Conservation (phyloP, 306 rosid species). For the Corylus heterophylla region DNA sequence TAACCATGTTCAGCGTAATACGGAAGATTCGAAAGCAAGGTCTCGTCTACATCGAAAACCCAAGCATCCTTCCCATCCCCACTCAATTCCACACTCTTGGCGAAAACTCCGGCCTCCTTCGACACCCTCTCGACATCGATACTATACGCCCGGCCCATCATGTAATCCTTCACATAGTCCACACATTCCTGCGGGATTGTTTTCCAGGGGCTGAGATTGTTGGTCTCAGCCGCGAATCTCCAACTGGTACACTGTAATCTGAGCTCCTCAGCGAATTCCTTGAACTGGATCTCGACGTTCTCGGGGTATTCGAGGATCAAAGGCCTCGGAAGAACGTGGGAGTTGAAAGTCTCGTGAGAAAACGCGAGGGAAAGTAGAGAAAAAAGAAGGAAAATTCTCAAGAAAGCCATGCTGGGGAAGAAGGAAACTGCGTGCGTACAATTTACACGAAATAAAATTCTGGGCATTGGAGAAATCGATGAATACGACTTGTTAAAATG, state of each 20-base stretch:
- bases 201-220: conserved; percentile 71
- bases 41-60: conserved; percentile 90
- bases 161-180: conserved; percentile 64
- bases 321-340: conserved; percentile 55
- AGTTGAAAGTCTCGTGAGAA: conserved; percentile 36
- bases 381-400: conserved; percentile 30
- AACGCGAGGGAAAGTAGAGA: conserved; percentile 40
- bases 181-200: conserved; percentile 60
- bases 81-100: conserved; percentile 42
- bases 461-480: conserved; percentile 12
- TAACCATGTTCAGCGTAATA: conserved; percentile 73
- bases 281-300: conserved; percentile 18
- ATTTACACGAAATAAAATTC: not conserved
- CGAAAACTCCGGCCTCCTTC: conserved; percentile 59
- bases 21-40: conserved; percentile 84
- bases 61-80: conserved; percentile 80
- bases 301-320: conserved; percentile 53
- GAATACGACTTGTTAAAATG: not conserved
- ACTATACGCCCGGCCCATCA: conserved; percentile 51
- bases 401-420: conserved; percentile 28
- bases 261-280: conserved; percentile 40
- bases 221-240: conserved; percentile 84
- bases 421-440: not conserved
- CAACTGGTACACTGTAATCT: conserved; percentile 59
- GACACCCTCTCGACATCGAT: conserved; percentile 61